Conservation (phyloP, 495 filamentous ascomycete genomes). For the Podospora conica region DNA sequence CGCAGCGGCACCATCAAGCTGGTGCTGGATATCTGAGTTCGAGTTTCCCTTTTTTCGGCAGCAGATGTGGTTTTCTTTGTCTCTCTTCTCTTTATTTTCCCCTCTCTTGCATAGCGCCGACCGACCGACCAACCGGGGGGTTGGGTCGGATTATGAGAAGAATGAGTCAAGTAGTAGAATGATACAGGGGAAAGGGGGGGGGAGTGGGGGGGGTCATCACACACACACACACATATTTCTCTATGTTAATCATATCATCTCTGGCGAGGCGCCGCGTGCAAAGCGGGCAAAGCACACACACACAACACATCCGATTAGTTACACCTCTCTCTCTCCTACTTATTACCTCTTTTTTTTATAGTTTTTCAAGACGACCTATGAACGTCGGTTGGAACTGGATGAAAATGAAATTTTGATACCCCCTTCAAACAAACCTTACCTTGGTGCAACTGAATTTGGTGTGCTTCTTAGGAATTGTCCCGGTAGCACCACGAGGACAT, state of each 20-base stretch:
- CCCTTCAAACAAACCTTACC: not conserved
- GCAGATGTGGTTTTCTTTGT: not conserved
- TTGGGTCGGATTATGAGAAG: not conserved
- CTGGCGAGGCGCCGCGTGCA: not conserved
- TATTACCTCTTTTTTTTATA: not conserved
- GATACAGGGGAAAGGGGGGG: not conserved
- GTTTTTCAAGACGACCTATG: not conserved
- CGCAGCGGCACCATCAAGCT: slow-evolving; percentile 14
- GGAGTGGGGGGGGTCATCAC: not conserved
- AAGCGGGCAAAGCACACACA: not conserved
- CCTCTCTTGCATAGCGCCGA: not conserved
- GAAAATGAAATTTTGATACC: not conserved
- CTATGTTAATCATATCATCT: not conserved
- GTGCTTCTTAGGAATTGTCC: too few relatives aligned
- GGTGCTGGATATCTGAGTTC: slow-evolving; percentile 13
- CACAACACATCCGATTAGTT: not conserved
- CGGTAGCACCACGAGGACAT: too few relatives aligned
- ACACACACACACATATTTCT: not conserved
- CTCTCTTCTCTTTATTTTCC: not conserved
- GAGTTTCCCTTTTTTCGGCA: not conserved
- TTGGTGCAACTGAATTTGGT: not conserved
- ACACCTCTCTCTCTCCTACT: not conserved
- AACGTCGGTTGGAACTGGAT: not conserved
- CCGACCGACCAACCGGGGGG: not conserved
- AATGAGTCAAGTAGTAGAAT: not conserved